These are phyloP conservation scores for Fusarium siculi DNA, from an alignment of 2,329 filamentous ascomycete genomes.

Conservation along the genomic window DNA sequence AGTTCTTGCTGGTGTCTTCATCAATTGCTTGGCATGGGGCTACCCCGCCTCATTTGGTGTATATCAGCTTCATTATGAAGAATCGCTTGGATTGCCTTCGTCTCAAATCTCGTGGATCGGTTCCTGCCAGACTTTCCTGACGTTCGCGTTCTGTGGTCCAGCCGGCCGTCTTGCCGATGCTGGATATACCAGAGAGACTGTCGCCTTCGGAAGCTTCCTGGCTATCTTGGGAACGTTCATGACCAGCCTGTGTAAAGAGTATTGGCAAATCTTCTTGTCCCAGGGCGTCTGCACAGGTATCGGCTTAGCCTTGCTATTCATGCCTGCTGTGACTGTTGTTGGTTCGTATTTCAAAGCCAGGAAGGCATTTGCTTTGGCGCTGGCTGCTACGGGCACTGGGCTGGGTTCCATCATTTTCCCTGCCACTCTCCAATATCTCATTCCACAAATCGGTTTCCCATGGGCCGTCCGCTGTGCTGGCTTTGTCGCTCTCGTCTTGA, in stretches of 20 bases:
- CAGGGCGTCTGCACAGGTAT: slow-evolving; percentile 64
- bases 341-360: slow-evolving; percentile 70
- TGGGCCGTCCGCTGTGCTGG: slow-evolving; percentile 73
- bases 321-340: slow-evolving; percentile 68
- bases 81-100: slow-evolving; percentile 48
- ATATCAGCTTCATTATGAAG: slow-evolving; percentile 64
- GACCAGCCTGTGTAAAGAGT: slow-evolving; percentile 56
- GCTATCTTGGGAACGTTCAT: slow-evolving; percentile 60
- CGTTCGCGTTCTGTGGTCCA: slow-evolving; percentile 59
- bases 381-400: slow-evolving; percentile 69
- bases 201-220: slow-evolving; percentile 54
- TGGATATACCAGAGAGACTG: slow-evolving; percentile 57
- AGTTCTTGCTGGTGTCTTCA: slow-evolving; percentile 58
- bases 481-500: slow-evolving; percentile 66
- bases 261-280: slow-evolving; percentile 65
- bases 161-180: slow-evolving; percentile 62
- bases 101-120: slow-evolving; percentile 59
- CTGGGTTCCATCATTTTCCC: slow-evolving; percentile 68
- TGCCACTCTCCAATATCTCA: slow-evolving; percentile 65
- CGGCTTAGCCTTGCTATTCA: slow-evolving; percentile 67
- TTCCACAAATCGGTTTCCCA: slow-evolving; percentile 67
- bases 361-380: slow-evolving; percentile 67
- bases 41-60: slow-evolving; percentile 61
- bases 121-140: slow-evolving; percentile 62
- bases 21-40: slow-evolving; percentile 63